Evolutionary conservation across 139 green algal genomes (phyloP).

Genomic region (Raphidocelis subcapitata): DNA sequence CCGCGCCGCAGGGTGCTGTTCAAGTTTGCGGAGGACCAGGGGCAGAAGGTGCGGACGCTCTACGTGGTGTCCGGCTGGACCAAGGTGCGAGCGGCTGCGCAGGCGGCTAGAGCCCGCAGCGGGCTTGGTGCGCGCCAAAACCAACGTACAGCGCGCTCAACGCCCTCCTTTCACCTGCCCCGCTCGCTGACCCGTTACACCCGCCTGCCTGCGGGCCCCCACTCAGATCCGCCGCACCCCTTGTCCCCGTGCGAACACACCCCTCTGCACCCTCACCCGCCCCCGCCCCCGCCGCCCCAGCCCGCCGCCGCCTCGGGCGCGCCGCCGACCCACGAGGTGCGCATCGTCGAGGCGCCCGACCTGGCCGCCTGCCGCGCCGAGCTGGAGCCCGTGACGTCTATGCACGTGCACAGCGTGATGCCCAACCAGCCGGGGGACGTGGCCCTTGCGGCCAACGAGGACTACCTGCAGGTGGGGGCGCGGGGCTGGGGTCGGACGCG

Average conservation of each 20-base stretch:
- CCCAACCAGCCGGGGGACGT: too few relatives aligned
- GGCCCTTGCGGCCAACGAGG: too few relatives aligned
- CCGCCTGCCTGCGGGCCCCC: not conserved
- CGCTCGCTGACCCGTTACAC: not conserved
- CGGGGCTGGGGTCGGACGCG: too few relatives aligned
- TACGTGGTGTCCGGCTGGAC: slow-evolving; percentile 22
- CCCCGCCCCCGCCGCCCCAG: too few relatives aligned
- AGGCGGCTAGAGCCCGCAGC: too few relatives aligned
- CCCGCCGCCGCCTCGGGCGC: not conserved
- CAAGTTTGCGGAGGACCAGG: slow-evolving; percentile 24
- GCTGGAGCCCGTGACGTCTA: slow-evolving; percentile 1
- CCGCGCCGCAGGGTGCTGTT: slow-evolving; percentile 1
- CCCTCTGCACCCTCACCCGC: not conserved
- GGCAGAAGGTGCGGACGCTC: slow-evolving; percentile 14
- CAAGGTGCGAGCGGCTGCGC: not conserved
- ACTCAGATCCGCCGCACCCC: not conserved
- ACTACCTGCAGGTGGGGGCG: too few relatives aligned
- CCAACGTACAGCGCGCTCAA: too few relatives aligned
- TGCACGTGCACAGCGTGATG: slow-evolving; percentile 19
- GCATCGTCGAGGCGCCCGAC: slow-evolving; percentile 8
- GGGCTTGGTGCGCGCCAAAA: too few relatives aligned
- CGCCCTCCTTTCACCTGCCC: too few relatives aligned
- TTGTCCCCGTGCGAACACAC: not conserved
- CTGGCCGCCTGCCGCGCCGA: slow-evolving; percentile 8
- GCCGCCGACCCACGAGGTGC: slow-evolving; percentile 1